Percentiles rank a stretch among this genome's conserved stretches.
Evolutionary conservation across 176 grass and related monocot species (phyloP).

Genomic region (Chloris gayana): DNA sequence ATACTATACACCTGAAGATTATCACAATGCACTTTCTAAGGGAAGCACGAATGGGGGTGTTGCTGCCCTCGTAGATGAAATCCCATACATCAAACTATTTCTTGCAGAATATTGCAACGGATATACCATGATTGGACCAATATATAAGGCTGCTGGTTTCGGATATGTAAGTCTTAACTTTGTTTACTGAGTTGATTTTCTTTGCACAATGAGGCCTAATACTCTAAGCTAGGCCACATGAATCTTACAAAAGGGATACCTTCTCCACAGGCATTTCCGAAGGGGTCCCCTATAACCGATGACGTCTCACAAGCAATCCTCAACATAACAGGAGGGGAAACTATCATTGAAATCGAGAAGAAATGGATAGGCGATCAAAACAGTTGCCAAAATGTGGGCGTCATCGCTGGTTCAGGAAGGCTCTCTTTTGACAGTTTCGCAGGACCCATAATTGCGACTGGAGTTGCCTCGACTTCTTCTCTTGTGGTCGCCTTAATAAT

Average conservation of each 20-base stretch:
- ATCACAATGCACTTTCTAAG: slow-evolving; percentile 38
- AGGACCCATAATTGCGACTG: slow-evolving; percentile 39
- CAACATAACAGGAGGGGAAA: slow-evolving; percentile 46
- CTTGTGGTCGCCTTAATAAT: slow-evolving; percentile 25
- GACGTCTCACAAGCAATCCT: slow-evolving; percentile 59
- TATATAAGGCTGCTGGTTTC: slow-evolving; percentile 59
- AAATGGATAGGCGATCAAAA: slow-evolving; percentile 57
- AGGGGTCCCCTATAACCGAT: slow-evolving; percentile 40
- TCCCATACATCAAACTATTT: slow-evolving; percentile 64
- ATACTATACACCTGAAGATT: slow-evolving; percentile 31
- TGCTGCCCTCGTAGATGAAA: slow-evolving; percentile 43
- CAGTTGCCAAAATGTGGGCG: slow-evolving; percentile 27
- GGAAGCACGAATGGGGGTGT: slow-evolving; percentile 69
- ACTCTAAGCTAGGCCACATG: background rate
- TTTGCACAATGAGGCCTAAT: no score
- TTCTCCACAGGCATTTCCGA: slow-evolving; percentile 30
- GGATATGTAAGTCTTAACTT: slow-evolving; percentile 65
- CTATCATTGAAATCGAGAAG: slow-evolving; percentile 38
- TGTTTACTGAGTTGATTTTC: no score
- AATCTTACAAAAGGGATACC: background rate
- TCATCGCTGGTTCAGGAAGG: background rate
- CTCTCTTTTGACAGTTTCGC: slow-evolving; percentile 43
- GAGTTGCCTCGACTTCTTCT: slow-evolving; percentile 33
- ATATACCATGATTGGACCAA: slow-evolving; percentile 60
- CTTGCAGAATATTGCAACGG: slow-evolving; percentile 48